Conservation (phyloP, 2,329 filamentous ascomycete genomes). For the Metarhizium album region DNA sequence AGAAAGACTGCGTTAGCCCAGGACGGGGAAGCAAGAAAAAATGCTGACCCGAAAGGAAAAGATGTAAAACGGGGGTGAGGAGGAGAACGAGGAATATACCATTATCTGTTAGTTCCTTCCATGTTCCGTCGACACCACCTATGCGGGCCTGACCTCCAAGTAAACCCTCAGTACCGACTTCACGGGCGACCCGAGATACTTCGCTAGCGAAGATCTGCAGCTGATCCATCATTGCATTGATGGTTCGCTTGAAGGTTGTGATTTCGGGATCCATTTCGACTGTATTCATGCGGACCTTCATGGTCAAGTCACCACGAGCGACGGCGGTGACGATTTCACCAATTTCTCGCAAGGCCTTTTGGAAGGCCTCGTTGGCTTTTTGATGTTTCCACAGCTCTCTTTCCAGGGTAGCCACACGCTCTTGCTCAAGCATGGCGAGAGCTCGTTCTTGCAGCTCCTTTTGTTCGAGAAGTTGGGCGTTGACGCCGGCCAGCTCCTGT, state of each 20-base stretch:
- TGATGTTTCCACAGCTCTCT: conserved; percentile 94
- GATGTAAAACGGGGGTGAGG: neutral
- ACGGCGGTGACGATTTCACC: conserved; percentile 96
- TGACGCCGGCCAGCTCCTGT: conserved; percentile 75
- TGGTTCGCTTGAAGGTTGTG: conserved; percentile 92
- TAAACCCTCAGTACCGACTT: conserved; percentile 92
- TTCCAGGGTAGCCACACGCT: conserved; percentile 82
- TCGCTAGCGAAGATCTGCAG: conserved; percentile 93
- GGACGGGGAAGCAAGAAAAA: neutral
- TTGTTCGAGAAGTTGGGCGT: conserved; percentile 75
- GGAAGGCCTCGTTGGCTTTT: conserved; percentile 96
- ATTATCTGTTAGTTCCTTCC: conserved; percentile 92
- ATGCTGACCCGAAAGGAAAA: too few species aligned
- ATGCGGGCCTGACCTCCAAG: conserved; percentile 91
- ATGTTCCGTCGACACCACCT: conserved; percentile 88
- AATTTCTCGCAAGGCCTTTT: conserved; percentile 92
- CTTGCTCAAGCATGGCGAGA: conserved; percentile 71
- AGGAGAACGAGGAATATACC: conserved; percentile 30
- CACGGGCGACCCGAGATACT: conserved; percentile 85
- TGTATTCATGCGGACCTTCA: conserved; percentile 91
- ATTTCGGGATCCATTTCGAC: conserved; percentile 98
- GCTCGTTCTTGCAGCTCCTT: conserved; percentile 76
- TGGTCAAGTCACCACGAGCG: conserved; percentile 87
- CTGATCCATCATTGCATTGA: conserved; percentile 99
- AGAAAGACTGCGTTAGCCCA: conserved; percentile 11